Conservation (phyloP, 345 rosid species). For the Gossypium rotundifolium region DNA sequence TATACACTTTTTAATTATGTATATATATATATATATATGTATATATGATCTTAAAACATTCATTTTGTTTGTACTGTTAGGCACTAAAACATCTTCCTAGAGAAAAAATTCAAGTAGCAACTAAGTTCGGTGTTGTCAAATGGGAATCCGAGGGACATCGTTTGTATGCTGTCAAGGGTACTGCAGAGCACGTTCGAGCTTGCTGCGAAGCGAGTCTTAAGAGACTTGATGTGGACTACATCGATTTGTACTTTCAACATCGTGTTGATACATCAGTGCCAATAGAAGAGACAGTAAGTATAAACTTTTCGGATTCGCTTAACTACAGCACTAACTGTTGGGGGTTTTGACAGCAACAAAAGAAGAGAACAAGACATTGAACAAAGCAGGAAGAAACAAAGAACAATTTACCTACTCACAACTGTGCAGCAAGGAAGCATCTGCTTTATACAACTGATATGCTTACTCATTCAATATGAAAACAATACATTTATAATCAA, state of each 20-base stretch:
- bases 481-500: too few relatives aligned
- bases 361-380: too few relatives aligned
- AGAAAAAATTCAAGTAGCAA: conserved; percentile 40
- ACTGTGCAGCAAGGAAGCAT: too few relatives aligned
- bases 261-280: conserved; percentile 43
- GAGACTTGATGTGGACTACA: conserved; percentile 37
- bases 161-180: conserved; percentile 23
- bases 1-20: too few relatives aligned
- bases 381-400: too few relatives aligned
- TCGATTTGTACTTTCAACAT: conserved; percentile 50
- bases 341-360: too few relatives aligned
- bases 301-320: not conserved
- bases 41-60: not conserved
- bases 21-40: too few relatives aligned
- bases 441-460: too few relatives aligned
- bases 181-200: conserved; percentile 33
- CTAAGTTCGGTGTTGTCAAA: conserved; percentile 29
- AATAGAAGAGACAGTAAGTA: conserved; percentile 43
- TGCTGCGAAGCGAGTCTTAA: conserved; percentile 49
- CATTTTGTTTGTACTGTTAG: not conserved
- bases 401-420: too few relatives aligned
- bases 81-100: conserved; percentile 45
- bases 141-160: conserved; percentile 9
- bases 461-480: too few relatives aligned
- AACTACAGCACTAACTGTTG: not conserved